phyloP scores from a whole-genome alignment of 2,329 filamentous ascomycete species.

The Orbilia ellipsospora region DNA sequence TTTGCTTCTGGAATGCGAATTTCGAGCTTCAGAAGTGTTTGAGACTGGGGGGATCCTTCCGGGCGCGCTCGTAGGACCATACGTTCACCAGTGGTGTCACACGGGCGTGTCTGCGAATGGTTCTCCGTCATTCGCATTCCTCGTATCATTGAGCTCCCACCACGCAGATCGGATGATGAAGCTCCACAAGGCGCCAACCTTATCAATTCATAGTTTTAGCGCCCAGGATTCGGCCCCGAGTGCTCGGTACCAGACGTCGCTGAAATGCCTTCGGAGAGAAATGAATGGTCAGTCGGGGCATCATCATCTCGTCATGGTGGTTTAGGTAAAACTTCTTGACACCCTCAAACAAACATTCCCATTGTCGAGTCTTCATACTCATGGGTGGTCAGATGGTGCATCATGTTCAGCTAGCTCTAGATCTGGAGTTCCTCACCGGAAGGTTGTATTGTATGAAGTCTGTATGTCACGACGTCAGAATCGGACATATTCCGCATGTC shows the following conservation, averaged over 20 bases:
- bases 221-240: slow-evolving; percentile 25
- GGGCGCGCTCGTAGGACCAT: slow-evolving; percentile 11
- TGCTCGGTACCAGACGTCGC: slow-evolving; percentile 14
- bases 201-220: slow-evolving; percentile 39
- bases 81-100: slow-evolving; percentile 39
- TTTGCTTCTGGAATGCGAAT: slow-evolving; percentile 54
- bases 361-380: slow-evolving; percentile 2
- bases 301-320: slow-evolving; percentile 5
- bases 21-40: slow-evolving; percentile 44
- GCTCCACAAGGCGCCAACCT: slow-evolving; percentile 35
- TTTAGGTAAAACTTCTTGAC: slow-evolving; percentile 25
- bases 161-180: slow-evolving; percentile 22
- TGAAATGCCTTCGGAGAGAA: slow-evolving; percentile 25
- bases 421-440: slow-evolving; percentile 8
- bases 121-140: slow-evolving; percentile 32
- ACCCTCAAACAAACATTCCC: slow-evolving; percentile 21
- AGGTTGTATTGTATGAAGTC: neutral
- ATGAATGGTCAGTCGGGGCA: neutral
- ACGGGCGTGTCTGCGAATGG: slow-evolving; percentile 16
- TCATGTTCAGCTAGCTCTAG: neutral
- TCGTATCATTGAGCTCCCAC: slow-evolving; percentile 44
- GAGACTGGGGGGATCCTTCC: slow-evolving; percentile 15
- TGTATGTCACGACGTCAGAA: neutral
- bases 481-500: slow-evolving; percentile 34
- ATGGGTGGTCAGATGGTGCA: slow-evolving; percentile 10